These are phyloP conservation scores for Hypoxylon crocopeplum DNA, from an alignment of 495 filamentous ascomycete genomes.

Conservation along the genomic window DNA sequence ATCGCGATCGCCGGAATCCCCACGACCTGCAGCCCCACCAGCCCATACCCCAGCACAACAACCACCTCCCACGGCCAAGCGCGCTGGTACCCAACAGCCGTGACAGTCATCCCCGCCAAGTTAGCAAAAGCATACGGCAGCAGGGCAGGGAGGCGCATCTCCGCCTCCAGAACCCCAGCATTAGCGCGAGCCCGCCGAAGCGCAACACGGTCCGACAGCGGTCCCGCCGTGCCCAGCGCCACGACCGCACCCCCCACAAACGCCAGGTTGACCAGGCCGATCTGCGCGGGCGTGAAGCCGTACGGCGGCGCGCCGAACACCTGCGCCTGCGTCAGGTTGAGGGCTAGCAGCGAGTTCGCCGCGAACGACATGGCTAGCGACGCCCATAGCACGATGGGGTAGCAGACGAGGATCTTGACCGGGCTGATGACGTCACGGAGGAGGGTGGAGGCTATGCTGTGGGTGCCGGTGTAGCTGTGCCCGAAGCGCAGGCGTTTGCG, in stretches of 20 bases:
- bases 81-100: constrained; percentile 65
- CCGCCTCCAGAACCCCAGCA: constrained; percentile 66
- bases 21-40: constrained; percentile 63
- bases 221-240: constrained; percentile 64
- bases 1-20: constrained; percentile 59
- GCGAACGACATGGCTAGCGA: constrained; percentile 67
- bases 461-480: neutral
- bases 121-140: constrained; percentile 63
- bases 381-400: constrained; percentile 67
- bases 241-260: constrained; percentile 45
- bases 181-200: constrained; percentile 61
- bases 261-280: constrained; percentile 60
- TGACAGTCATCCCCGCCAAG: constrained; percentile 64
- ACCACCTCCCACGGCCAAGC: constrained; percentile 63
- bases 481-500: constrained; percentile 38
- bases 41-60: constrained; percentile 61
- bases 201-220: constrained; percentile 64
- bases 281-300: constrained; percentile 56
- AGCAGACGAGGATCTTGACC: constrained; percentile 60
- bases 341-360: constrained; percentile 62
- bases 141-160: constrained; percentile 68
- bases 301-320: constrained; percentile 67
- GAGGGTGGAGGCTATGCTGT: constrained; percentile 44
- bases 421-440: constrained; percentile 56
- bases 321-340: constrained; percentile 69